phyloP scores from a whole-genome alignment of 2,329 filamentous ascomycete genomes.

The Penicillium sumatraense region DNA sequence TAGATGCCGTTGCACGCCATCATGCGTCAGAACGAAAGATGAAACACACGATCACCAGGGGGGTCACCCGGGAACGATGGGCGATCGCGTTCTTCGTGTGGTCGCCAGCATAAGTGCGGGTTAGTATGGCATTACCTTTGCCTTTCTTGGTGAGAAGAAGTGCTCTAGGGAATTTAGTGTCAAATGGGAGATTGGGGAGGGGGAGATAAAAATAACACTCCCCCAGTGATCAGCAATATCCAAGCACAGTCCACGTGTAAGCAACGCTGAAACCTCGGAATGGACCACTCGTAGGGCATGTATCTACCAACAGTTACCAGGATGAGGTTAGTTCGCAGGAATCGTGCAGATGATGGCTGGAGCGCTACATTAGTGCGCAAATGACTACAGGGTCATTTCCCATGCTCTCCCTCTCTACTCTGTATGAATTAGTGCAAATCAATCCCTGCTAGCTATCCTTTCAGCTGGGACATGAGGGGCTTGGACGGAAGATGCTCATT shows the following conservation, averaged over 20 bases:
- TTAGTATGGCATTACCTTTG: not conserved
- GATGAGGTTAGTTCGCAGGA: not conserved
- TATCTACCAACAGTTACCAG: slow-evolving; percentile 3
- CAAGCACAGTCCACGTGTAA: slow-evolving; percentile 12
- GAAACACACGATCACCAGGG: slow-evolving; percentile 17
- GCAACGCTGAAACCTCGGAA: slow-evolving; percentile 10
- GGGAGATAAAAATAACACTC: slow-evolving; percentile 14
- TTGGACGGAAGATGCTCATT: not conserved
- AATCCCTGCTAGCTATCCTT: not conserved
- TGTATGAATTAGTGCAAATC: not conserved
- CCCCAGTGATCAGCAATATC: slow-evolving; percentile 9
- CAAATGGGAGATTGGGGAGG: slow-evolving; percentile 2
- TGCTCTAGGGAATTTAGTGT: not conserved
- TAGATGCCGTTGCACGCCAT: not conserved
- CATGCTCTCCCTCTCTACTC: not conserved
- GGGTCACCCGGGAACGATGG: slow-evolving; percentile 11
- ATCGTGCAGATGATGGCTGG: slow-evolving; percentile 3
- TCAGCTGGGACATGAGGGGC: not conserved
- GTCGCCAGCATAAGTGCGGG: slow-evolving; percentile 1
- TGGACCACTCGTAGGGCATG: slow-evolving; percentile 3
- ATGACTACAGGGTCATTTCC: not conserved
- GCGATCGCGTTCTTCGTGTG: slow-evolving; percentile 3
- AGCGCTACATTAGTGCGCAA: not conserved
- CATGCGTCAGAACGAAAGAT: not conserved
- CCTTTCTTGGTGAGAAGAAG: not conserved